A percentile compares a stretch with the other conserved stretches of the same genome.
Evolutionary conservation across 192 early-diverging fungal genomes (phyloP).

Genomic region (Rhizophagus clarus): DNA sequence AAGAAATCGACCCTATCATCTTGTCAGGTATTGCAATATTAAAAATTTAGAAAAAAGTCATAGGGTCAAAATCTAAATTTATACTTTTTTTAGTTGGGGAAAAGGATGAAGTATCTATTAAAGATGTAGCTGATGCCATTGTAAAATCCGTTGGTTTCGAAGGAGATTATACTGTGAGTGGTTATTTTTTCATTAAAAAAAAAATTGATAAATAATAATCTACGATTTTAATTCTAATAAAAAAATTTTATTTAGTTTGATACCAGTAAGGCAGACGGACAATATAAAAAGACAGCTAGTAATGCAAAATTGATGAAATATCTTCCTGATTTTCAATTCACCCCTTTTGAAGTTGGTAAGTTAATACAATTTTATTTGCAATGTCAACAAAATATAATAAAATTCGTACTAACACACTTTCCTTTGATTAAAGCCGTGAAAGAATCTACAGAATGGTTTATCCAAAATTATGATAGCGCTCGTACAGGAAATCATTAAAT

Average conservation of each 20-base stretch:
- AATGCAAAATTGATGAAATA: conserved; percentile 72
- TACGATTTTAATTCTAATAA: neutral
- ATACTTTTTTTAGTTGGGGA: conserved; percentile 60
- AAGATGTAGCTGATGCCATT: conserved; percentile 75
- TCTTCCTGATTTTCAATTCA: conserved; percentile 78
- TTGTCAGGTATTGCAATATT: conserved; percentile 62
- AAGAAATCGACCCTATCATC: conserved; percentile 79
- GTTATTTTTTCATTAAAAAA: neutral
- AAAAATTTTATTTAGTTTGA: conserved; percentile 53
- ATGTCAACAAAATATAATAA: neutral
- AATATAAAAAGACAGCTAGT: conserved; percentile 85
- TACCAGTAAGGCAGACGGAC: conserved; percentile 72
- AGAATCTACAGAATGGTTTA: conserved; percentile 75
- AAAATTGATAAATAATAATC: neutral
- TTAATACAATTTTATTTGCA: neutral
- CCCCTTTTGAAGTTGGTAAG: conserved; percentile 70
- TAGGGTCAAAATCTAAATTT: neutral
- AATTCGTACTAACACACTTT: neutral
- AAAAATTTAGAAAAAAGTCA: too few relatives aligned
- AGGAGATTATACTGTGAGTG: conserved; percentile 55
- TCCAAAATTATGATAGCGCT: conserved; percentile 62
- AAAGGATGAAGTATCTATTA: conserved; percentile 77
- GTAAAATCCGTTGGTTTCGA: conserved; percentile 68
- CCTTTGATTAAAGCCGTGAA: conserved; percentile 51
- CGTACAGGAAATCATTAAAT: conserved; percentile 20